Conservation (phyloP, 2,329 filamentous ascomycete genomes). For the Cercospora janseana region DNA sequence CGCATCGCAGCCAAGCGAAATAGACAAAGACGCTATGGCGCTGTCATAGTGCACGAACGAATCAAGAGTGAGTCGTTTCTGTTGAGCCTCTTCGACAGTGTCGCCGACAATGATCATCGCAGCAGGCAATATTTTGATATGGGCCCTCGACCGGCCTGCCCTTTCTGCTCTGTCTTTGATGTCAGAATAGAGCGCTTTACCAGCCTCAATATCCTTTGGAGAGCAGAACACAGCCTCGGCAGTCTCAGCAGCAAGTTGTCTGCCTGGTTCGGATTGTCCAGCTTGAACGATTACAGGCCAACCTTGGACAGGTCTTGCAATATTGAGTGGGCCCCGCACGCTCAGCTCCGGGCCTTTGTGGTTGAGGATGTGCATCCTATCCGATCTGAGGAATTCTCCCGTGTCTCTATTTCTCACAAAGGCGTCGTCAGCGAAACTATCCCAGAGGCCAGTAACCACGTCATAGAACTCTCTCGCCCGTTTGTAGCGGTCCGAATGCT, state of each 20-base stretch:
- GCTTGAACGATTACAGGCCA: slow-evolving; percentile 34
- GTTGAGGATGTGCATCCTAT: slow-evolving; percentile 53
- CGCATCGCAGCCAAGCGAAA: slow-evolving; percentile 28
- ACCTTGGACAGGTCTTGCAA: slow-evolving; percentile 29
- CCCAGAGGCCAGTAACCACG: slow-evolving; percentile 33
- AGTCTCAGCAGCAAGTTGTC: slow-evolving; percentile 31
- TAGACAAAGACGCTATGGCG: slow-evolving; percentile 28
- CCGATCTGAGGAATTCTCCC: slow-evolving; percentile 53
- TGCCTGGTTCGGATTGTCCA: slow-evolving; percentile 30
- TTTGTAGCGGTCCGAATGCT: slow-evolving; percentile 52
- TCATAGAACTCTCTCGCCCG: slow-evolving; percentile 49
- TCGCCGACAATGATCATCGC: slow-evolving; percentile 32
- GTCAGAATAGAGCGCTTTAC: slow-evolving; percentile 28
- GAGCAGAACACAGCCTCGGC: slow-evolving; percentile 31
- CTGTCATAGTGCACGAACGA: slow-evolving; percentile 29
- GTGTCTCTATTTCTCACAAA: slow-evolving; percentile 51
- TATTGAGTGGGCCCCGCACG: slow-evolving; percentile 30
- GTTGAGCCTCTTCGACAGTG: slow-evolving; percentile 27
- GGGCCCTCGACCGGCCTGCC: slow-evolving; percentile 26
- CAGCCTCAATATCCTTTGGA: slow-evolving; percentile 26
- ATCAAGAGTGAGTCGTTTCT: slow-evolving; percentile 29
- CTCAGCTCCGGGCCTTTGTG: slow-evolving; percentile 45
- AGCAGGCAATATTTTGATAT: slow-evolving; percentile 31
- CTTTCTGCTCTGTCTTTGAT: slow-evolving; percentile 27
- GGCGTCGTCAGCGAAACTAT: slow-evolving; percentile 53